These are phyloP conservation scores for Trichoderma sp. DNA, from an alignment of 2,329 filamentous ascomycete genomes.

Conservation along the genomic window DNA sequence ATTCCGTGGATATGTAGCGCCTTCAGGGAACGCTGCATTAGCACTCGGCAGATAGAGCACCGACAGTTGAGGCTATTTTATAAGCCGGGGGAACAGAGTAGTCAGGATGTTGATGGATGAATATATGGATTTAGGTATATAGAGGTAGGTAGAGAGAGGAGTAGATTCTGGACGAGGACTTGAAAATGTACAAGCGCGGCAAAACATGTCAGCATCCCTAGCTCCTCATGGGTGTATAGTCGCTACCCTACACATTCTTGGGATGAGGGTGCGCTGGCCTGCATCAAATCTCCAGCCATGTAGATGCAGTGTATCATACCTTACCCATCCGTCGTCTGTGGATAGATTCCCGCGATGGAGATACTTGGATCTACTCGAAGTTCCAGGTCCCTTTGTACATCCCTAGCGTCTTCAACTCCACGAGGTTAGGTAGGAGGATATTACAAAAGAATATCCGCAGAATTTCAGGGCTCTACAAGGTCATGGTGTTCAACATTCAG, in stretches of 20 bases:
- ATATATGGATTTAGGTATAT: not conserved
- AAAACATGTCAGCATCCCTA: not conserved
- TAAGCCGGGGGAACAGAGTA: not conserved
- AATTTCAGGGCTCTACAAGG: not conserved
- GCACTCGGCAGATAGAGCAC: not conserved
- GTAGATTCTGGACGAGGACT: not conserved
- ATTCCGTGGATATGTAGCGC: not conserved
- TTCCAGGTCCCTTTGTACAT: not conserved
- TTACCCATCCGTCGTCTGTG: not conserved
- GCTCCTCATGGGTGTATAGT: not conserved
- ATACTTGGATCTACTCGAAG: not conserved
- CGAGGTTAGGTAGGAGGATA: not conserved
- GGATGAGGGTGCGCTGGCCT: not conserved
- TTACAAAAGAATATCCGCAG: not conserved
- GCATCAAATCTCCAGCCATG: not conserved
- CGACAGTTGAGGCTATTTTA: not conserved
- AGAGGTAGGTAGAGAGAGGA: not conserved
- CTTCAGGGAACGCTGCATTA: not conserved
- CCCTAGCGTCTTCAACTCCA: not conserved
- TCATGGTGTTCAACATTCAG: not conserved
- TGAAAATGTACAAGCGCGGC: not conserved
- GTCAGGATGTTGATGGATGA: not conserved
- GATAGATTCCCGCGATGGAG: not conserved
- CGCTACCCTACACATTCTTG: not conserved
- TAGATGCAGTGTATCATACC: not conserved